A percentile compares a stretch with the other conserved stretches of the same genome.
These are phyloP conservation scores for Sporothrix protearum DNA, from an alignment of 2,329 filamentous ascomycete genomes.

Conservation along the genomic window DNA sequence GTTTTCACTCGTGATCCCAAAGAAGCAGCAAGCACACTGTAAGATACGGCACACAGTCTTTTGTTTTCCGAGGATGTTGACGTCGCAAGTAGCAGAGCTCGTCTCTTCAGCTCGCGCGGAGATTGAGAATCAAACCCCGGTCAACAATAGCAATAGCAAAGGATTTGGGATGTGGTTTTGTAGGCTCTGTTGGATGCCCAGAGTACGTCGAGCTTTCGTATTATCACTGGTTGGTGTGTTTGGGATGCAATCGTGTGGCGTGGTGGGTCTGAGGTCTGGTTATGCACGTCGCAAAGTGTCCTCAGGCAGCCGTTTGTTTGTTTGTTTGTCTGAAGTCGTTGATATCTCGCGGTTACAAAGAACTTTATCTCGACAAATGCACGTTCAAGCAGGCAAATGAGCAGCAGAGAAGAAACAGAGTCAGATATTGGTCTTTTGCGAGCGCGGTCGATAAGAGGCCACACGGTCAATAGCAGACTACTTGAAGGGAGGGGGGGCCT, in stretches of 20 bases:
- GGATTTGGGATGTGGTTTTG: neutral
- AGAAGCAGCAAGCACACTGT: neutral
- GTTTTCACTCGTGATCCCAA: slow-evolving; percentile 9
- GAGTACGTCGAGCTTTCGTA: neutral
- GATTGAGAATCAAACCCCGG: neutral
- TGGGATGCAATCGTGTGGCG: slow-evolving; percentile 8
- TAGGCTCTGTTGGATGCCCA: no score
- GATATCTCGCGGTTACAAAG: slow-evolving; percentile 2
- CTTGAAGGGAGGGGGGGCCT: neutral
- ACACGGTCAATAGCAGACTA: slow-evolving; percentile 20
- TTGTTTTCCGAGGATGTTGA: neutral
- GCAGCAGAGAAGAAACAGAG: slow-evolving; percentile 9
- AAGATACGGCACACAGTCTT: neutral
- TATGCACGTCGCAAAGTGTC: neutral
- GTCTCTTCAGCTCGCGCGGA: neutral
- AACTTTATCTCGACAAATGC: slow-evolving; percentile 3
- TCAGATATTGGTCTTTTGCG: neutral
- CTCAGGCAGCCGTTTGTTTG: neutral
- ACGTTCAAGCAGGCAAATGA: slow-evolving; percentile 13
- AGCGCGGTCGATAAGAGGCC: neutral
- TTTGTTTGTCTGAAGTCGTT: neutral
- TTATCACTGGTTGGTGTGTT: neutral
- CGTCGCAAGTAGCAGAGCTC: no score
- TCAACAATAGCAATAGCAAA: slow-evolving; percentile 6
- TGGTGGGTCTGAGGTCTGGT: neutral